These are phyloP conservation scores for Epichloe gansuensis DNA, from an alignment of 2,329 filamentous ascomycete species.

Conservation along the genomic window DNA sequence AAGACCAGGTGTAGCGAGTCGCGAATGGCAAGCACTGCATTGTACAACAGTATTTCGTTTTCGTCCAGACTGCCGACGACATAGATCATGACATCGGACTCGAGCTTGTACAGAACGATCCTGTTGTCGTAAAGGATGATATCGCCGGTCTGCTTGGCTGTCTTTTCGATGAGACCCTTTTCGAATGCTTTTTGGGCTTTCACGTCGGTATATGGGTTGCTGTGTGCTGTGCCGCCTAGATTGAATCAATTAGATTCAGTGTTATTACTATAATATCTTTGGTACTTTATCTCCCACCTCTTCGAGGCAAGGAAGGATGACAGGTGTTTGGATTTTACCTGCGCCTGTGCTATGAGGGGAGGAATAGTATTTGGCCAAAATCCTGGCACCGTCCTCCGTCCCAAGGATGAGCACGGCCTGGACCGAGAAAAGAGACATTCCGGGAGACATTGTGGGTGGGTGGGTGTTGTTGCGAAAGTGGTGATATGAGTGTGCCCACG, in stretches of 20 bases:
- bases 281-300: background rate
- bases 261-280: background rate
- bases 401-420: constrained; percentile 69
- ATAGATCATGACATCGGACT: constrained; percentile 93
- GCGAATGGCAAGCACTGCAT: constrained; percentile 78
- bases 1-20: constrained; percentile 84
- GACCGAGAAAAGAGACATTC: constrained; percentile 63
- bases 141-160: constrained; percentile 86
- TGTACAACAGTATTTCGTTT: constrained; percentile 95
- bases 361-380: constrained; percentile 88
- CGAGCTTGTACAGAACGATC: constrained; percentile 94
- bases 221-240: constrained; percentile 31
- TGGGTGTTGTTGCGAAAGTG: constrained; percentile 2
- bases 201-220: constrained; percentile 70
- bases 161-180: constrained; percentile 91
- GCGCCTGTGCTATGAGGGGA: constrained; percentile 39
- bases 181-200: constrained; percentile 96
- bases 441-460: constrained; percentile 48
- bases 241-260: background rate
- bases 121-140: constrained; percentile 96
- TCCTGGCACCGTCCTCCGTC: constrained; percentile 77
- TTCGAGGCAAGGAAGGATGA: background rate
- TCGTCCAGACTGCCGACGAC: constrained; percentile 84
- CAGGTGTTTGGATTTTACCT: constrained; percentile 13
- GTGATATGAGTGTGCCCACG: background rate